Conservation (phyloP, 768 basidiomycete genomes). For the Auricularia sp. region DNA sequence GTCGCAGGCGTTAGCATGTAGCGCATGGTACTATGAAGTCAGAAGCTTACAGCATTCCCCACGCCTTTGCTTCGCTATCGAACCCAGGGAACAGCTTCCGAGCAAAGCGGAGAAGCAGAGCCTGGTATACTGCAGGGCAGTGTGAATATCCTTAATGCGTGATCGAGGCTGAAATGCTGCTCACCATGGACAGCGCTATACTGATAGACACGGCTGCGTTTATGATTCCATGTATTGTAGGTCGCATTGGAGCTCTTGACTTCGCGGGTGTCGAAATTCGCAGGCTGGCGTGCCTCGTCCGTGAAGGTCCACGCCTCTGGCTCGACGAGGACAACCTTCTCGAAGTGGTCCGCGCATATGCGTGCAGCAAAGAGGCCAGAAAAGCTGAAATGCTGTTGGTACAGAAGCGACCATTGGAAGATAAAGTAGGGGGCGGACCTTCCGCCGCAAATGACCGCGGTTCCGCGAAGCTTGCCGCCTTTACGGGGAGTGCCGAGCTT, state of each 20-base stretch:
- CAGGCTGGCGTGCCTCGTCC: slow-evolving; percentile 9
- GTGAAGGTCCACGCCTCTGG: slow-evolving; percentile 20
- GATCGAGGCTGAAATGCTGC: background rate
- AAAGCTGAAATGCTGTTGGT: background rate
- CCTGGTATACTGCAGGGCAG: background rate
- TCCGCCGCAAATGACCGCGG: background rate
- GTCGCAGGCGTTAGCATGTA: background rate
- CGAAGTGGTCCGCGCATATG: slow-evolving; percentile 24
- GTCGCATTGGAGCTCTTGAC: background rate
- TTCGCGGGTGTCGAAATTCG: slow-evolving; percentile 3
- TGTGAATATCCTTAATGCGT: background rate
- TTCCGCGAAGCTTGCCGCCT: background rate
- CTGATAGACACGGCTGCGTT: slow-evolving; percentile 18
- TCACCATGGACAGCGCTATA: slow-evolving; percentile 17
- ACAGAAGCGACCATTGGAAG: background rate
- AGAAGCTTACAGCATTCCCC: background rate
- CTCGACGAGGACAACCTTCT: slow-evolving; percentile 23
- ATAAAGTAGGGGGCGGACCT: background rate
- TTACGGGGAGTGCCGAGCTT: background rate
- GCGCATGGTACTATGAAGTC: background rate
- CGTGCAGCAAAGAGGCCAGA: slow-evolving; percentile 21
- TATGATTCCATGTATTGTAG: slow-evolving; percentile 1
- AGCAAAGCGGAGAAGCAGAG: background rate
- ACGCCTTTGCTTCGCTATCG: background rate
- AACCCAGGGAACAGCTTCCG: background rate